Evolutionary conservation across 2,329 filamentous ascomycete species (phyloP), one percentile per base, ranked within the genome.

Genomic region (Bipolaris bicolor): DNA sequence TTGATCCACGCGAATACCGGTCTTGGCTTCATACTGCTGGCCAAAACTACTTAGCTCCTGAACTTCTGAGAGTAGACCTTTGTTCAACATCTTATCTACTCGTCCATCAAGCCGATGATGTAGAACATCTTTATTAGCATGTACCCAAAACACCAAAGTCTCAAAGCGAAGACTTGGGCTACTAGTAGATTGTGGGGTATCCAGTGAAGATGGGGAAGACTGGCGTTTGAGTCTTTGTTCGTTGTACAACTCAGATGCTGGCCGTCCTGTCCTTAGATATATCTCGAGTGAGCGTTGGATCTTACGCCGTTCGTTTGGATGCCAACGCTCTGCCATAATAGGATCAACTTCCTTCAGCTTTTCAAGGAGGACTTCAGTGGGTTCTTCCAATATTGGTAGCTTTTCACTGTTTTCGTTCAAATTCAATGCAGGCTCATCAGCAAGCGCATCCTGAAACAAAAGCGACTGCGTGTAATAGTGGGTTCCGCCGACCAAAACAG

Each of bases 381-480:
- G 78, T 44, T 85, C 87, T 31, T 89, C 81, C 5, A 98, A 79
- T 22, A 97, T 89, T 0, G 92, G 88, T 65, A 87, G 90, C 3
- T 55, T 50, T 1, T 70, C 58, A 24, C 51, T 67, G 20, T 68
- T 63, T 11, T 68, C 59, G 3, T 69, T 62, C 24, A 67, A 55
- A 10, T 72, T 60, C 61, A 76, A 65, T 4, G 66, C 69, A 2
- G 80, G 73, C 11, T 80, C 77, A 20, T 79, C 80, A 1, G 90
- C 81, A 6, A 93, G 76, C 15, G 84, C 83, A 63, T 93, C 87
- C 33, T 90, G 85, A 73, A 98, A 97, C 3, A 99, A 82, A 15
- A 99, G 82, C 0, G 91, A 88, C 69, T 97, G 92, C 0, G 91
- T 90, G 72, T 99, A 99, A 78, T 98, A 99, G 70, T 97, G 92